Conservation (phyloP, 2,329 filamentous ascomycete genomes). For the Paecilomyces niveus region DNA sequence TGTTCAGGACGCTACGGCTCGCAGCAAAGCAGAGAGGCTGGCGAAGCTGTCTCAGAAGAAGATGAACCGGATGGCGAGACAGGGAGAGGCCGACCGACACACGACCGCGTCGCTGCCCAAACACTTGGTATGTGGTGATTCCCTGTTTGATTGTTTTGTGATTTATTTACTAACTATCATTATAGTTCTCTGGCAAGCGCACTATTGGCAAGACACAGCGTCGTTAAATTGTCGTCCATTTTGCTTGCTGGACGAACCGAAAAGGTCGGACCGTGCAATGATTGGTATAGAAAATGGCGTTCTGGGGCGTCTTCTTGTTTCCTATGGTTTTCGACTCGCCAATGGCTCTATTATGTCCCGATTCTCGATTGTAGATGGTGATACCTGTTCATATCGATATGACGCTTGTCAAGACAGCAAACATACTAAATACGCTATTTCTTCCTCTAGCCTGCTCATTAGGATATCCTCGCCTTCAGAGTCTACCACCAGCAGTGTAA, state of each 20-base stretch:
- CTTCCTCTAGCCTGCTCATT: background rate
- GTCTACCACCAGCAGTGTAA: background rate
- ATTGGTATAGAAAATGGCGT: conserved; percentile 22
- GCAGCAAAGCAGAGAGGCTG: conserved; percentile 76
- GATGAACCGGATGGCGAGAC: conserved; percentile 96
- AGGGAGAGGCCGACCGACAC: conserved; percentile 95
- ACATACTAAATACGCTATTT: background rate
- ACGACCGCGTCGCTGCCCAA: conserved; percentile 73
- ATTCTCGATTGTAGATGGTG: background rate
- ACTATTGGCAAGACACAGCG: conserved; percentile 75
- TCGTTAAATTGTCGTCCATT: conserved; percentile 22
- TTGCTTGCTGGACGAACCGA: conserved; percentile 14
- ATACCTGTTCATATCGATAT: background rate
- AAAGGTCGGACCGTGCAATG: conserved; percentile 24
- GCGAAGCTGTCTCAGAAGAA: conserved; percentile 90
- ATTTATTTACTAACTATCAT: conserved; percentile 21
- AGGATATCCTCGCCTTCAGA: background rate
- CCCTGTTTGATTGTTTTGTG: conserved; percentile 1
- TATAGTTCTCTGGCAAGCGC: conserved; percentile 78
- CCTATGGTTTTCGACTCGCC: background rate
- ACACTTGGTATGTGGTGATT: conserved; percentile 66
- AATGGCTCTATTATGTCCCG: background rate
- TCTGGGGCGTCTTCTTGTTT: conserved; percentile 1
- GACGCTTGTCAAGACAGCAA: background rate
- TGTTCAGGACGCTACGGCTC: conserved; percentile 58